Evolutionary conservation across 2,329 filamentous ascomycete genomes (phyloP), one percentile per base, ranked within the genome.

Genomic region (Pseudogymnoascus sp.): DNA sequence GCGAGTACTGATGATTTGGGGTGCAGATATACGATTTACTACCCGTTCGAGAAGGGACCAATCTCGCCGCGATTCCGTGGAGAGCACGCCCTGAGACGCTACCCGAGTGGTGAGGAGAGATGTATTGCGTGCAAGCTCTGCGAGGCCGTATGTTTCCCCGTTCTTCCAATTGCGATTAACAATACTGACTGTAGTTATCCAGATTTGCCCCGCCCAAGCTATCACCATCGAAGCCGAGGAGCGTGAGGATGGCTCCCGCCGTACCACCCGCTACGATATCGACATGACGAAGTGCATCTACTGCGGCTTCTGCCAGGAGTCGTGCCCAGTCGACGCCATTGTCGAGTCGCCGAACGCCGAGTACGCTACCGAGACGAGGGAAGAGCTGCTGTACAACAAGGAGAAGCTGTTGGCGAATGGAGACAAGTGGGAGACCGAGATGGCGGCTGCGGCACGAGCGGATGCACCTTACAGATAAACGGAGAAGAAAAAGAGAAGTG

Each of bases 221-320:
- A 99, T 99, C 76, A 99, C 94, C 60, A 99, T 99, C 71, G 94
- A 99, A 80, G 94, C 94, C 62, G 94, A 99, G 77, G 94, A 99
- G 82, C 91, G 94, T 73, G 90, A 90, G 72, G 94, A 99, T 71
- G 94, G 94, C 66, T 95, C 90, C 72, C 87, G 94, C 76, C 86
- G 94, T 73, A 99, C 94, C 59, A 97, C 93, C 63, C 87, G 93
- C 74, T 99, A 99, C 79, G 94, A 99, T 75, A 97, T 99, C 73
- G 94, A 99, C 78, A 99, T 99, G 94, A 97, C 94, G 72, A 99
- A 99, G 83, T 99, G 94, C 80, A 99, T 99, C 77, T 99, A 97
- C 85, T 97, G 94, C 76, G 94, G 94, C 59, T 95, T 96, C 80
- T 97, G 94, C 84, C 93, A 97, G 80, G 94, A 99, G 81, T 96